Percentiles rank a stretch among this genome's conserved stretches.
Conservation (phyloP, 371 early-diverging fungal species). For the Circinella umbellata region DNA sequence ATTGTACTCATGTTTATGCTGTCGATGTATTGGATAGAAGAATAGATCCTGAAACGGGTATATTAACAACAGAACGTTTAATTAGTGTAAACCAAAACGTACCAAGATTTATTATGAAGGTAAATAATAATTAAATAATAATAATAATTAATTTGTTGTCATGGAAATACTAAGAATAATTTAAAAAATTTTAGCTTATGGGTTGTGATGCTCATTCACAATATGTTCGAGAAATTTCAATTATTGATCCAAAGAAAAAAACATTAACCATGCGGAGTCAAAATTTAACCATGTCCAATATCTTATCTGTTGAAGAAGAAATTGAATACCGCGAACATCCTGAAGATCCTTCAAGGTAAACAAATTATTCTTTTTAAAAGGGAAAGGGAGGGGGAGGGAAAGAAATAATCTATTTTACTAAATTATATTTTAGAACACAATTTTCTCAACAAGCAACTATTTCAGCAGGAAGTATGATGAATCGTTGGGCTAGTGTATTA, state of each 20-base stretch:
- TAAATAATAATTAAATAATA: constrained; percentile 19
- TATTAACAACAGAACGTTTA: constrained; percentile 89
- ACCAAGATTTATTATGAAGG: constrained; percentile 75
- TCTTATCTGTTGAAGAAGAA: constrained; percentile 86
- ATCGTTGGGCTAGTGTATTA: constrained; percentile 75
- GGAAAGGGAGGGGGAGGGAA: too few relatives aligned
- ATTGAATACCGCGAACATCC: constrained; percentile 76
- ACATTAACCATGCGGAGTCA: constrained; percentile 73
- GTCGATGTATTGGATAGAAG: constrained; percentile 87
- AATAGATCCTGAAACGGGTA: constrained; percentile 83
- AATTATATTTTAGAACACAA: constrained; percentile 67
- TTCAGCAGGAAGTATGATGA: constrained; percentile 77
- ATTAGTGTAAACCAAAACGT: constrained; percentile 88
- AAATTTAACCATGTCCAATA: constrained; percentile 76
- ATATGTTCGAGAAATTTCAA: constrained; percentile 87
- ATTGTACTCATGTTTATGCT: constrained; percentile 87
- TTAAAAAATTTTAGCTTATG: too few relatives aligned
- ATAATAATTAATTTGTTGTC: constrained; percentile 6
- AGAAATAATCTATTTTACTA: too few relatives aligned
- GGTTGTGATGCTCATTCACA: constrained; percentile 64
- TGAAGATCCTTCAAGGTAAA: constrained; percentile 43
- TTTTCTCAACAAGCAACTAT: constrained; percentile 85
- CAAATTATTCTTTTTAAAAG: not conserved
- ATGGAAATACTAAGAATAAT: too few relatives aligned
- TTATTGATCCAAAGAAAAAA: constrained; percentile 79